These are phyloP conservation scores for Diaporthe humulicola DNA, from an alignment of 2,329 filamentous ascomycete genomes.

Conservation along the genomic window DNA sequence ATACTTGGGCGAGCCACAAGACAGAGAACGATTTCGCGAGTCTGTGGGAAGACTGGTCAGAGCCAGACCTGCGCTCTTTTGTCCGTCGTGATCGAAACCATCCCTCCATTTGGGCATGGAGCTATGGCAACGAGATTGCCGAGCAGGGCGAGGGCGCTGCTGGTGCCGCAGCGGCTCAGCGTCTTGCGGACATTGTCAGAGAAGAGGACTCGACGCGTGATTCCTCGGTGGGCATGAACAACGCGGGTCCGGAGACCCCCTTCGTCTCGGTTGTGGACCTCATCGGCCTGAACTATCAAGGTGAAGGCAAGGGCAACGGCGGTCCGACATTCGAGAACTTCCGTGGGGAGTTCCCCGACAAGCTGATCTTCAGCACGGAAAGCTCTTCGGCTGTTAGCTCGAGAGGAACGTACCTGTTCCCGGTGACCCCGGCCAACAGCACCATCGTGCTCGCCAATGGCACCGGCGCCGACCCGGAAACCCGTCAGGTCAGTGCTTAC, in stretches of 20 bases:
- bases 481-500: slow-evolving; percentile 60
- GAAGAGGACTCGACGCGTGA: slow-evolving; percentile 63
- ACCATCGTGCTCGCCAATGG: slow-evolving; percentile 52
- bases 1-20: slow-evolving; percentile 61
- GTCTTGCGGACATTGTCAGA: slow-evolving; percentile 56
- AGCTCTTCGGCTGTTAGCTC: slow-evolving; percentile 60
- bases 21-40: slow-evolving; percentile 62
- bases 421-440: slow-evolving; percentile 56
- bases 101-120: slow-evolving; percentile 65
- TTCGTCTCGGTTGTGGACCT: slow-evolving; percentile 60
- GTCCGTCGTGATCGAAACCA: slow-evolving; percentile 69
- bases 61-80: slow-evolving; percentile 64
- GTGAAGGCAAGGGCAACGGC: slow-evolving; percentile 58
- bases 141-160: slow-evolving; percentile 56
- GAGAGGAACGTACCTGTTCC: slow-evolving; percentile 66
- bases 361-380: slow-evolving; percentile 60
- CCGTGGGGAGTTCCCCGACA: slow-evolving; percentile 59
- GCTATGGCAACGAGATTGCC: slow-evolving; percentile 65
- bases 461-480: slow-evolving; percentile 53
- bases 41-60: slow-evolving; percentile 67
- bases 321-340: slow-evolving; percentile 55
- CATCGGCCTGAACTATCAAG: slow-evolving; percentile 67
- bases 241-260: slow-evolving; percentile 53
- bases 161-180: slow-evolving; percentile 49
- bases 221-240: slow-evolving; percentile 61